Base-by-base conservation (phyloP, 208 protist species). In the Leishmania arabica region DNA sequence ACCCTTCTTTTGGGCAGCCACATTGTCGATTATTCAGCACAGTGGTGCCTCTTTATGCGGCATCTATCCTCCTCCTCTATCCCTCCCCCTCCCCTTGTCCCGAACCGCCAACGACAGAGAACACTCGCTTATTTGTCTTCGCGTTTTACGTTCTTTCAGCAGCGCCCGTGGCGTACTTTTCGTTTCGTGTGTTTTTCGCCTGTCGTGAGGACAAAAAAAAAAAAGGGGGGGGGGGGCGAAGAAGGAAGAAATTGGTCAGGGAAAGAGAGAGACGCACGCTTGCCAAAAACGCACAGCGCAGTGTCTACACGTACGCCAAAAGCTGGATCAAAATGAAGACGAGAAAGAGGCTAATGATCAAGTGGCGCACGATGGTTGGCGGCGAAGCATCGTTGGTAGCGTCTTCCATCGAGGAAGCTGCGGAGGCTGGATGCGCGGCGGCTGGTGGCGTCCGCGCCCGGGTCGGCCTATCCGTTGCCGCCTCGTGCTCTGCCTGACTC, bases 321-420 rank as follows among this genome's bases (percentile, higher is more conserved):
- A 85, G 53, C 82, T 85, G 82, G 24, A 85, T 81, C 34, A 82
- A 58, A 51, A 85, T 65, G n/a, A 85, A 85, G 34, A 81, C 72
- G 3, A 79, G 51, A 21, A 85, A 74, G 17, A 85, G 54, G 34
- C 24, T 69, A 15, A 81, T 51, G 3, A 78, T 53, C 62, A 78
- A 62, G 47, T 81, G 74, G 62, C 78, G 76, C 51, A 79, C 62
- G 17, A 53, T 31, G 17, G 58, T 27, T 40, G 53, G 75, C 17
- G 53, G 75, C 42, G 74, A 53, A 56, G 66, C 65, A 70, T 56
- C 62, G 34, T 47, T 19, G 54, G 34, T 64, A 34, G 37, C 27
- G 69, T 47, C 45, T 31, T 73, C 69, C 24, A 45, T 21, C 27
- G 13, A 51, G n/a, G 79, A 31, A 34, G 47, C 54, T 45, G 49